Conservation (phyloP, 2,329 filamentous ascomycete species). For the Penicillium sp. region DNA sequence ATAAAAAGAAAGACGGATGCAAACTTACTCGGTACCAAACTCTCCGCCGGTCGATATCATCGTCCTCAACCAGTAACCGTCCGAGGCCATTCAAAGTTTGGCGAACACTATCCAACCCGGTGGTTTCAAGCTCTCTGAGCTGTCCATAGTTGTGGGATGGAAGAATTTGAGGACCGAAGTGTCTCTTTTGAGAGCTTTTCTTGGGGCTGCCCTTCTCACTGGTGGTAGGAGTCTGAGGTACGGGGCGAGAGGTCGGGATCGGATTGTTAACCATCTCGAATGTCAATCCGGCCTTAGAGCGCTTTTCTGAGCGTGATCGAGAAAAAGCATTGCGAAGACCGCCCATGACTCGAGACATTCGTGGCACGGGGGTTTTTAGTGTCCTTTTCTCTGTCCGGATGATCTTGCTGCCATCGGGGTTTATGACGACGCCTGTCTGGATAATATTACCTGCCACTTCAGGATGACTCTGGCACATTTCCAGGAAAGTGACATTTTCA, state of each 20-base stretch:
- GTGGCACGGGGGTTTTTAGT: neutral
- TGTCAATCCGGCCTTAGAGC: neutral
- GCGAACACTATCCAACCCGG: neutral
- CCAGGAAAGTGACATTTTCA: neutral
- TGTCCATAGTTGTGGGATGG: neutral
- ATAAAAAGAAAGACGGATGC: neutral
- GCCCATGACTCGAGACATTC: neutral
- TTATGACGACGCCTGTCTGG: neutral
- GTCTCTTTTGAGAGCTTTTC: neutral
- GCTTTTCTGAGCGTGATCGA: neutral
- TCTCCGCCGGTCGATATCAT: neutral
- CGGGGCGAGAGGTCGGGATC: neutral
- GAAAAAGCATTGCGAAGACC: neutral
- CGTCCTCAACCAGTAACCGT: conserved; percentile 4
- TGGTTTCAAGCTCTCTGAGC: neutral
- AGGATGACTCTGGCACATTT: neutral
- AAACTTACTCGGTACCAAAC: conserved; percentile 6
- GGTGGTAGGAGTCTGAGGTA: neutral
- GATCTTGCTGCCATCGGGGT: neutral
- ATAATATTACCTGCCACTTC: conserved; percentile 2
- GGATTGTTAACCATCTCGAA: neutral
- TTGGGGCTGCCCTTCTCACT: neutral
- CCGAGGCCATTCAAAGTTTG: neutral
- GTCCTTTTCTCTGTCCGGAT: neutral
- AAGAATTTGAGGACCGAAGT: neutral